phyloP scores from a whole-genome alignment of 768 basidiomycete genomes.

The Tricholoma saponaceum region DNA sequence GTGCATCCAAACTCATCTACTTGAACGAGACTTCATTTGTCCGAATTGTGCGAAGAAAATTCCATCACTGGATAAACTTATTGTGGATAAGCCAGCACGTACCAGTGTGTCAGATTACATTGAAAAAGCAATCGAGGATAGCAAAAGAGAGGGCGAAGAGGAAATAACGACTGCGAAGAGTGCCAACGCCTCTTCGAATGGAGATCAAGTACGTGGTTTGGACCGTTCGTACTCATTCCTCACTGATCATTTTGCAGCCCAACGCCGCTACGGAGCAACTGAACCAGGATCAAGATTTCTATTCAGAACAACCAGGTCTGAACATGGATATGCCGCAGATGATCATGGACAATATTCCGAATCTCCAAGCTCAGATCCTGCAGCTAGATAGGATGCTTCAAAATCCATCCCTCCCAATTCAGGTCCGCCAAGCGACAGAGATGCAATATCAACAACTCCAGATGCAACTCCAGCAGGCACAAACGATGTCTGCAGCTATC shows the following conservation, averaged over 20 bases:
- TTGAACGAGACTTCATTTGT: slow-evolving; percentile 94
- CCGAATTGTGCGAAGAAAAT: slow-evolving; percentile 88
- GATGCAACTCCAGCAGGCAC: slow-evolving; percentile 76
- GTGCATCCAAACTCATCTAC: slow-evolving; percentile 90
- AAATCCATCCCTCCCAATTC: slow-evolving; percentile 67
- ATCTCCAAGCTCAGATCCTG: slow-evolving; percentile 81
- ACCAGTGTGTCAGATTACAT: slow-evolving; percentile 80
- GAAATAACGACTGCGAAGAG: slow-evolving; percentile 24
- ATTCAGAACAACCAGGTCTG: slow-evolving; percentile 61
- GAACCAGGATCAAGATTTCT: slow-evolving; percentile 57
- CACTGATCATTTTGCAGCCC: slow-evolving; percentile 9
- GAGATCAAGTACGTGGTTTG: slow-evolving; percentile 32
- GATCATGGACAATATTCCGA: slow-evolving; percentile 71
- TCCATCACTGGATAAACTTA: slow-evolving; percentile 82
- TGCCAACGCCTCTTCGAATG: slow-evolving; percentile 17
- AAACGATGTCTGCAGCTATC: slow-evolving; percentile 63
- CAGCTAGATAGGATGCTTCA: slow-evolving; percentile 79
- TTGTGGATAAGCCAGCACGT: slow-evolving; percentile 75
- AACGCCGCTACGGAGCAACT: slow-evolving; percentile 14
- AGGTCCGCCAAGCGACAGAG: slow-evolving; percentile 76
- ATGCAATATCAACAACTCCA: slow-evolving; percentile 81
- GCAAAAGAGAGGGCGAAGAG: slow-evolving; percentile 58
- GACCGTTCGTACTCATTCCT: not conserved
- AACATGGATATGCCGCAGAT: slow-evolving; percentile 68
- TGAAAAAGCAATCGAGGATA: slow-evolving; percentile 75